phyloP scores from a whole-genome alignment of 306 rosid genomes.

The Malus sieversii region DNA sequence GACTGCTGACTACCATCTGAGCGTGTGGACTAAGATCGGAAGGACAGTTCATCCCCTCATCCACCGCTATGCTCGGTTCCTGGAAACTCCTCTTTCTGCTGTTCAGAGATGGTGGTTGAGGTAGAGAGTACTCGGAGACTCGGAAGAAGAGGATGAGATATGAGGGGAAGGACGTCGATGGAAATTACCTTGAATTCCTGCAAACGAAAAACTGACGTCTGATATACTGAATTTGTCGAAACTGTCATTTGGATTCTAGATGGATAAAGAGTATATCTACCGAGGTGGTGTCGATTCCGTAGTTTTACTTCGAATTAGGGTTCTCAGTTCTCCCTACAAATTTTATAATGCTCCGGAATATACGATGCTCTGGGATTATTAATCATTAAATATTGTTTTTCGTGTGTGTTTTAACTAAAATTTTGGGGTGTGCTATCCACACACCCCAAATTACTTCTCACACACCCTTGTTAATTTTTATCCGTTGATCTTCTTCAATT shows the following conservation, averaged over 20 bases:
- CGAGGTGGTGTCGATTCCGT: background rate
- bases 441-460: too few relatives aligned
- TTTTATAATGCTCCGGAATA: background rate
- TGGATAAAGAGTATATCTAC: conserved; percentile 4
- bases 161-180: background rate
- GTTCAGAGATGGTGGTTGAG: conserved; percentile 93
- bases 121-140: conserved; percentile 23
- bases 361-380: too few relatives aligned
- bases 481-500: too few relatives aligned
- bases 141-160: background rate
- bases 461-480: too few relatives aligned
- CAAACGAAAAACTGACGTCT: conserved; percentile 13
- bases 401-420: too few relatives aligned
- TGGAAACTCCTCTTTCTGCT: conserved; percentile 63
- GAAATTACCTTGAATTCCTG: background rate
- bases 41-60: conserved; percentile 47
- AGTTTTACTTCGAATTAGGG: background rate
- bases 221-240: conserved; percentile 7
- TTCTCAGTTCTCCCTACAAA: too few relatives aligned
- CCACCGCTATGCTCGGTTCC: conserved; percentile 56
- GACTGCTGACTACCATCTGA: conserved; percentile 73
- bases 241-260: conserved; percentile 17
- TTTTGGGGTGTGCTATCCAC: too few relatives aligned
- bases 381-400: too few relatives aligned
- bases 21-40: conserved; percentile 78